Percentiles rank a stretch among this genome's conserved stretches.
phyloP scores from a whole-genome alignment of 164 flowering plant genomes.

The Chimonanthus praecox region DNA sequence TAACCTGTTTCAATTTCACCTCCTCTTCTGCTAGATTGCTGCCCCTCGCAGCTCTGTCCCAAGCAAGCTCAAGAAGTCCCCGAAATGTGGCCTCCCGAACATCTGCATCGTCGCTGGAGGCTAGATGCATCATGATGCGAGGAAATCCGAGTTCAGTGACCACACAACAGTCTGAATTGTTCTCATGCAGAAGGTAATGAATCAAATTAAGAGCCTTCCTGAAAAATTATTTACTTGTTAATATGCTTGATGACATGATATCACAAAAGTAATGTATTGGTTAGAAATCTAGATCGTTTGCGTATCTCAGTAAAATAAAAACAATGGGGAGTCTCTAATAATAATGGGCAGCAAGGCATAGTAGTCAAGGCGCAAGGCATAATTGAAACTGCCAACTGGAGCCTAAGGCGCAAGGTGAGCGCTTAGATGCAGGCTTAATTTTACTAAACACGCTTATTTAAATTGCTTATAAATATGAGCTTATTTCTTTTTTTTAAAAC shows the following conservation, averaged over 20 bases:
- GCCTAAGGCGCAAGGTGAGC: too few relatives aligned
- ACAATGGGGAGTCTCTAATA: too few relatives aligned
- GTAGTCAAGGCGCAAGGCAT: too few relatives aligned
- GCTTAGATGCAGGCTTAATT: too few relatives aligned
- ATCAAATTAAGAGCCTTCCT: constrained; percentile 93
- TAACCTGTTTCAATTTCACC: constrained; percentile 63
- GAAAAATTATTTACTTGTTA: constrained; percentile 17
- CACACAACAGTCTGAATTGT: constrained; percentile 51
- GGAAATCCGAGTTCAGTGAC: constrained; percentile 73
- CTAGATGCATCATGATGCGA: constrained; percentile 77
- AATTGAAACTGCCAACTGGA: too few relatives aligned
- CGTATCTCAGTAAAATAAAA: too few relatives aligned
- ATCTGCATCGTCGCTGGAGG: constrained; percentile 71
- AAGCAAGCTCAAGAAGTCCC: constrained; percentile 69
- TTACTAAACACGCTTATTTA: too few relatives aligned
- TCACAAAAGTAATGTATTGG: background rate
- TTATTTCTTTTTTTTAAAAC: too few relatives aligned
- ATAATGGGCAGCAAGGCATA: too few relatives aligned
- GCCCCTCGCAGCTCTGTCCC: constrained; percentile 27
- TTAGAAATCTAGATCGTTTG: too few relatives aligned
- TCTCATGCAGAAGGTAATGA: constrained; percentile 75
- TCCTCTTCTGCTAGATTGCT: constrained; percentile 29
- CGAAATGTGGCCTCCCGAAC: constrained; percentile 88
- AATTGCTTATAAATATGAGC: too few relatives aligned
- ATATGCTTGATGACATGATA: background rate